Percentiles rank a stretch among this genome's conserved stretches.
Evolutionary conservation across 768 basidiomycete species (phyloP).

Genomic region (Porphyrellus cyaneotinctus): DNA sequence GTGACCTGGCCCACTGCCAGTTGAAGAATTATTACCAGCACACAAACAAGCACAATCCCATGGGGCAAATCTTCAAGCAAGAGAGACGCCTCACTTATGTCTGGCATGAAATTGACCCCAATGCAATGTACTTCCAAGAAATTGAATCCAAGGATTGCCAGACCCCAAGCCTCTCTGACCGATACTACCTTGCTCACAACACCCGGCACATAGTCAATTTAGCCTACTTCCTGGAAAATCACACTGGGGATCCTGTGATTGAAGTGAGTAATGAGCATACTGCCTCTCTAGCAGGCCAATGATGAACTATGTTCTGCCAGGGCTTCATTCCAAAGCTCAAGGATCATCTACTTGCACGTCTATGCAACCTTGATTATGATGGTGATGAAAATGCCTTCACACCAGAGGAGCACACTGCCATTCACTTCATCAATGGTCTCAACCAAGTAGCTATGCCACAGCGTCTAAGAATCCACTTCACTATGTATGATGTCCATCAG

Average conservation of each 20-base stretch:
- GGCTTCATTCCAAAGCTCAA: constrained; percentile 19
- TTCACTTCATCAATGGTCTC: not conserved
- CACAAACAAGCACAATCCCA: not conserved
- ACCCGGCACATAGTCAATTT: no score
- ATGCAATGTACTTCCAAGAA: not conserved
- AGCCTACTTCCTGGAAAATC: no score
- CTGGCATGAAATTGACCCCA: not conserved
- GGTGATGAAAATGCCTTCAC: not conserved
- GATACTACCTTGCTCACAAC: not conserved
- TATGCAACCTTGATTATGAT: not conserved
- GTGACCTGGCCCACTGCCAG: not conserved
- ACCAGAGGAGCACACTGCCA: not conserved
- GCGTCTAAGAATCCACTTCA: constrained; percentile 10
- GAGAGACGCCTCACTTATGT: not conserved
- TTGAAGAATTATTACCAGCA: not conserved
- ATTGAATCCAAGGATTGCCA: not conserved
- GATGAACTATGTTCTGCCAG: constrained; percentile 3
- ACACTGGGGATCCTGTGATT: no score
- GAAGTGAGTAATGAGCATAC: no score
- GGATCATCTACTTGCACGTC: constrained; percentile 16
- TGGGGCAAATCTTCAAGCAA: not conserved
- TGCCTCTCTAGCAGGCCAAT: not conserved
- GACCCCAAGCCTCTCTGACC: not conserved
- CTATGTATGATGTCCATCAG: constrained; percentile 17
- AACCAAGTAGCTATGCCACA: not conserved